A percentile compares a stretch with the other conserved stretches of the same genome.
Conservation (phyloP, 345 rosid species). For the Gossypium herbaceum region DNA sequence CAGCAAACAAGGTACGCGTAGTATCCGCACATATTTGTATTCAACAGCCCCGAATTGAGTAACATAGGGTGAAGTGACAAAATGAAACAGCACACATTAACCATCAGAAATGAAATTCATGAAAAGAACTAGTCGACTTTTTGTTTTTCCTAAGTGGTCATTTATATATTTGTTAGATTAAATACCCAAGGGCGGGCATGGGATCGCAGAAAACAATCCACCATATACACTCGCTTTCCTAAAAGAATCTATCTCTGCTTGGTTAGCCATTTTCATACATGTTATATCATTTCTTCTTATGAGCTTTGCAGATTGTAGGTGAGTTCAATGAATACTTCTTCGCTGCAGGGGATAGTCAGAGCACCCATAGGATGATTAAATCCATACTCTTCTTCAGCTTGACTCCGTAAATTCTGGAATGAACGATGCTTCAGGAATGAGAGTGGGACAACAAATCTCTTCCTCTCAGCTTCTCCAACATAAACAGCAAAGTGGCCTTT, state of each 20-base stretch:
- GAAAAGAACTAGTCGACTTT: not conserved
- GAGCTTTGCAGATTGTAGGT: constrained; percentile 33
- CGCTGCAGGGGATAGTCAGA: constrained; percentile 49
- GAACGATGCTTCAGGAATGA: constrained; percentile 38
- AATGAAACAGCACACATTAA: not conserved
- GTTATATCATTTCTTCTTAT: not conserved
- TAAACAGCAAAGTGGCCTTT: constrained; percentile 51
- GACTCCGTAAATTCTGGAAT: constrained; percentile 40
- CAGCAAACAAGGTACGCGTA: not conserved
- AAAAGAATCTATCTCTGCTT: not conserved
- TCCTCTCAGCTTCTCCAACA: constrained; percentile 51
- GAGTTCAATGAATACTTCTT: constrained; percentile 38
- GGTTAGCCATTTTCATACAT: not conserved
- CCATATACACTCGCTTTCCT: not conserved
- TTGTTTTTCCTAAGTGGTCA: not conserved
- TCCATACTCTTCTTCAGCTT: constrained; percentile 51
- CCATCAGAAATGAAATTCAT: not conserved
- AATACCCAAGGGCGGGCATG: not conserved
- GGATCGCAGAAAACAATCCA: not conserved
- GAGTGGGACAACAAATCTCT: constrained; percentile 43
- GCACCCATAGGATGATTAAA: constrained; percentile 52
- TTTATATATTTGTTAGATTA: not conserved
- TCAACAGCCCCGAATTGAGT: too few species aligned
- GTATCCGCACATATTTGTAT: too few species aligned
- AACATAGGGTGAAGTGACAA: not conserved